These are phyloP conservation scores for Medicago truncatula DNA, from an alignment of 306 rosid genomes.

Conservation along the genomic window MtrunA17r5.0-ANR NC_053048.1:38224501-38225000, in stretches of 20 bases:
- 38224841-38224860: not conserved
- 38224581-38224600: constrained; percentile 2
- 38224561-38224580: constrained; percentile 47
- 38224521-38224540: constrained; percentile 27
- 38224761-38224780: not conserved
- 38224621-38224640: constrained; percentile 4
- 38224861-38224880: not conserved
- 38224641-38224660: not conserved
- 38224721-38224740: not conserved
- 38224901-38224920: constrained; percentile 15
- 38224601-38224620: too few species aligned
- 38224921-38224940: not conserved
- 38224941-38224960: not conserved
- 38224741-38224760: not conserved
- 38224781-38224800: not conserved
- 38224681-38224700: not conserved
- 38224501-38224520: constrained; percentile 8
- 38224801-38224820: not conserved
- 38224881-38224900: not conserved
- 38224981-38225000: not conserved
- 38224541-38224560: constrained; percentile 35
- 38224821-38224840: not conserved
- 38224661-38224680: not conserved
- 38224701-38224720: not conserved
- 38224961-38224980: not conserved